Conservation (phyloP, 1,139 yeast species). For the Hansenula lynferdii region DNA sequence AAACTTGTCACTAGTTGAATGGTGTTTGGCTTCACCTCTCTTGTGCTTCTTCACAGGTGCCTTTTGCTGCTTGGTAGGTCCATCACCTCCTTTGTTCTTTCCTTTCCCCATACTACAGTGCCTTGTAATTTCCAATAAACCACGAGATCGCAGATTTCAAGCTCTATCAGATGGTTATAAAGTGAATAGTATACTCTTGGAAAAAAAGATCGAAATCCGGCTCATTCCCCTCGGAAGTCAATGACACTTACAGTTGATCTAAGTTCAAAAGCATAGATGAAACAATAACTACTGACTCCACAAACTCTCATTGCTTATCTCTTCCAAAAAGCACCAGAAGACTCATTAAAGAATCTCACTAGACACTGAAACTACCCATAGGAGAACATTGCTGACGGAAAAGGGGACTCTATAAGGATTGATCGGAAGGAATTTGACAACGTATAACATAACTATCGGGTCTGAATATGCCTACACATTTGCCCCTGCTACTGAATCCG, state of each 20-base stretch:
- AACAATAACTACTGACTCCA: too few species aligned
- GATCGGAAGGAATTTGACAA: background rate
- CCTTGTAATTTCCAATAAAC: too few species aligned
- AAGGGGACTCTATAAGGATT: too few species aligned
- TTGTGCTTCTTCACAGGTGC: constrained; percentile 54
- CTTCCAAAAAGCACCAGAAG: too few species aligned
- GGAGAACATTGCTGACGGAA: too few species aligned
- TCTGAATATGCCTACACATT: constrained; percentile 27
- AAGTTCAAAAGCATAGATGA: background rate
- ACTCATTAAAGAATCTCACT: too few species aligned
- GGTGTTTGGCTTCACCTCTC: constrained; percentile 33
- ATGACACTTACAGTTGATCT: background rate
- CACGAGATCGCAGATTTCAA: too few species aligned
- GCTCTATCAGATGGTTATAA: too few species aligned
- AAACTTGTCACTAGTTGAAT: constrained; percentile 41
- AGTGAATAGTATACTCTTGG: too few species aligned
- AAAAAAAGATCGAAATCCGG: constrained; percentile 1
- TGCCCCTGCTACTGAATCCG: constrained; percentile 53
- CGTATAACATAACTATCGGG: background rate
- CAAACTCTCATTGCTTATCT: too few species aligned
- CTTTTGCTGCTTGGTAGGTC: constrained; percentile 30
- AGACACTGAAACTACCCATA: too few species aligned
- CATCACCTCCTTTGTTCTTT: constrained; percentile 52
- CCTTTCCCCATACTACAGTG: constrained; percentile 74
- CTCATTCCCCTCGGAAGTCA: background rate